A percentile compares a stretch with the other conserved stretches of the same genome.
These are phyloP conservation scores for Pyrus bretschneideri DNA, from an alignment of 306 rosid genomes.

Conservation along the genomic window DNA sequence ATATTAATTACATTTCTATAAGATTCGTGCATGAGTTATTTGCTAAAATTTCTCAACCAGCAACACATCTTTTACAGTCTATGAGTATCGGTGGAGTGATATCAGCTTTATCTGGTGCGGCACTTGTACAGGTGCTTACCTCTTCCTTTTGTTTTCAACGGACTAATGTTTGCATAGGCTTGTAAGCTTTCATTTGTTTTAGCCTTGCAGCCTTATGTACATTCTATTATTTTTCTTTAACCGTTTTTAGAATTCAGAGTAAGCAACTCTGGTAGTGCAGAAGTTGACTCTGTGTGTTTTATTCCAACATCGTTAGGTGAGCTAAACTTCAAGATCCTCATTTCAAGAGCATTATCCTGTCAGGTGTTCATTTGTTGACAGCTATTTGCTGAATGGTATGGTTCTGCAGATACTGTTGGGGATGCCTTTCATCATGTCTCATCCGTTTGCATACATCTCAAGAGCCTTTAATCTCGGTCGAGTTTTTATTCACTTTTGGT, in stretches of 20 bases:
- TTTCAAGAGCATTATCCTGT: constrained; percentile 25
- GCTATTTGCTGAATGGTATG: constrained; percentile 37
- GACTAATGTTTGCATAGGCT: not conserved
- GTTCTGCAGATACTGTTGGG: constrained; percentile 76
- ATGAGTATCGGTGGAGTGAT: constrained; percentile 64
- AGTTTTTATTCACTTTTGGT: constrained; percentile 94
- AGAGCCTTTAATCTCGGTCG: constrained; percentile 93
- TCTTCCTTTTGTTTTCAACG: not conserved
- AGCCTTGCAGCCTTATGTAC: not conserved
- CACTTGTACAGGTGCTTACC: constrained; percentile 74
- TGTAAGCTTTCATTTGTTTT: constrained; percentile 2
- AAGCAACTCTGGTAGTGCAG: constrained; percentile 17
- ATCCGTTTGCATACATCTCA: constrained; percentile 77
- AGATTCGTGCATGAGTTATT: not conserved
- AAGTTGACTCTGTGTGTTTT: constrained; percentile 26
- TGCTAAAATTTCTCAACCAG: constrained; percentile 16
- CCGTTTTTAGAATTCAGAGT: constrained; percentile 10
- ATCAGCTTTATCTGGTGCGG: constrained; percentile 78
- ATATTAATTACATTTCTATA: constrained; percentile 1
- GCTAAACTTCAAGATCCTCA: constrained; percentile 39
- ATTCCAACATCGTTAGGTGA: constrained; percentile 45
- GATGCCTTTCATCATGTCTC: constrained; percentile 71
- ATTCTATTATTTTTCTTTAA: constrained; percentile 13
- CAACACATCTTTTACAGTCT: constrained; percentile 40
- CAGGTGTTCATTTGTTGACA: constrained; percentile 30